Evolutionary conservation across 2,329 filamentous ascomycete genomes (phyloP).

Genomic region (Cryphonectria carpinicola): DNA sequence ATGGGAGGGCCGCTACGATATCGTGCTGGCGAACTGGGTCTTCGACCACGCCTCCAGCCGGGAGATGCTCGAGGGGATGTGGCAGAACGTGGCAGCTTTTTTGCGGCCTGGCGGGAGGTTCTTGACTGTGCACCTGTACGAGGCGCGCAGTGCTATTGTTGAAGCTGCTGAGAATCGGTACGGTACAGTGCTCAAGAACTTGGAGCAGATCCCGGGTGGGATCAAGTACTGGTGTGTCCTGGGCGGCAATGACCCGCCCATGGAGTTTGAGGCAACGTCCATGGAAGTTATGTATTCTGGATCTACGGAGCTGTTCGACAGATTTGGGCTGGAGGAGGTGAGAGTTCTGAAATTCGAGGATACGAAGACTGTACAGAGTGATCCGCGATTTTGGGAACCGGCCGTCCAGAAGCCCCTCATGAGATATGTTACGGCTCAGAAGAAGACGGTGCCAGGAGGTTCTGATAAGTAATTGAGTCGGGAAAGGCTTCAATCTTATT

Average conservation of each 20-base stretch:
- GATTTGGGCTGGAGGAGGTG: constrained; percentile 19
- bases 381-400: constrained; percentile 14
- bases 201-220: neutral
- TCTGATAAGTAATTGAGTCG: neutral
- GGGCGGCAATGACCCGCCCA: constrained; percentile 13
- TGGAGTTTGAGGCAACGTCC: constrained; percentile 22
- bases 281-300: constrained; percentile 25
- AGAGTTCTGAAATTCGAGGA: constrained; percentile 16
- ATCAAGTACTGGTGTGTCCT: constrained; percentile 18
- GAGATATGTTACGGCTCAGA: neutral
- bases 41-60: constrained; percentile 28
- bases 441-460: neutral
- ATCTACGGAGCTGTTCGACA: constrained; percentile 20
- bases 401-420: constrained; percentile 5
- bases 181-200: neutral
- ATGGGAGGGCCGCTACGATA: constrained; percentile 26
- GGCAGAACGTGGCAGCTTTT: constrained; percentile 22
- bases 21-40: constrained; percentile 31
- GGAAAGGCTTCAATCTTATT: neutral
- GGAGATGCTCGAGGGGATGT: constrained; percentile 29
- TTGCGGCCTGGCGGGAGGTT: constrained; percentile 31
- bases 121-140: neutral
- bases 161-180: neutral
- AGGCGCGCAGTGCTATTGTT: neutral
- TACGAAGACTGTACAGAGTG: neutral